Percentiles rank a stretch among this genome's conserved stretches.
Conservation (phyloP, 345 rosid genomes). For the Boechera retrofracta region DNA sequence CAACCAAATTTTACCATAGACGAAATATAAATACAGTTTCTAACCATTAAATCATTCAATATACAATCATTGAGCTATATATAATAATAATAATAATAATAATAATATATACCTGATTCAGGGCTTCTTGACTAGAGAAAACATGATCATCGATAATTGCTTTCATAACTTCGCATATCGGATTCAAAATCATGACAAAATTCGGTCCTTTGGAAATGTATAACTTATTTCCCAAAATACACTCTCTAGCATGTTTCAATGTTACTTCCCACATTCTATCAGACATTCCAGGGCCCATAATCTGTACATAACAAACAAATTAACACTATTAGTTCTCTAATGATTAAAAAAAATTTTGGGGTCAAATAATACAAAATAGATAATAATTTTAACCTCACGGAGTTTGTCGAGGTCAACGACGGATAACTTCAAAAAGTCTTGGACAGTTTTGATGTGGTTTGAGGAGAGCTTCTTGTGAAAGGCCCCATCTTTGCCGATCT, state of each 20-base stretch:
- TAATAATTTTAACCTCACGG: conserved; percentile 54
- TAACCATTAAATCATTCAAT: not conserved
- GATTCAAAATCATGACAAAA: conserved; percentile 55
- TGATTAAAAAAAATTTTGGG: not conserved
- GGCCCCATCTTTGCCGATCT: conserved; percentile 87
- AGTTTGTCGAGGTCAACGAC: conserved; percentile 59
- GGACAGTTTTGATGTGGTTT: conserved; percentile 57
- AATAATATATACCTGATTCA: conserved; percentile 51
- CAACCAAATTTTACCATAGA: conserved; percentile 1
- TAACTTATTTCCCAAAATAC: conserved; percentile 63
- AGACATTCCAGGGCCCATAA: conserved; percentile 72
- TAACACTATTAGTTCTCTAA: not conserved
- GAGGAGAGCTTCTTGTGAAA: conserved; percentile 73
- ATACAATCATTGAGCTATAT: not conserved
- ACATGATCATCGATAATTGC: conserved; percentile 57
- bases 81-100: not conserved
- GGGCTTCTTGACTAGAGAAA: conserved; percentile 46
- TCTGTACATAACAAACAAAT: conserved; percentile 48
- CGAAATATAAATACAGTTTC: not conserved
- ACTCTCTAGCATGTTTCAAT: conserved; percentile 73
- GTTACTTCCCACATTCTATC: conserved; percentile 83
- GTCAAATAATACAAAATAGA: not conserved
- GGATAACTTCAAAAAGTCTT: conserved; percentile 75
- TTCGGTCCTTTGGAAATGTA: conserved; percentile 49
- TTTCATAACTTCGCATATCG: conserved; percentile 67